These are phyloP conservation scores for Babesia divergens DNA, from an alignment of 169 alveolate genomes.

Conservation along the genomic window DNA sequence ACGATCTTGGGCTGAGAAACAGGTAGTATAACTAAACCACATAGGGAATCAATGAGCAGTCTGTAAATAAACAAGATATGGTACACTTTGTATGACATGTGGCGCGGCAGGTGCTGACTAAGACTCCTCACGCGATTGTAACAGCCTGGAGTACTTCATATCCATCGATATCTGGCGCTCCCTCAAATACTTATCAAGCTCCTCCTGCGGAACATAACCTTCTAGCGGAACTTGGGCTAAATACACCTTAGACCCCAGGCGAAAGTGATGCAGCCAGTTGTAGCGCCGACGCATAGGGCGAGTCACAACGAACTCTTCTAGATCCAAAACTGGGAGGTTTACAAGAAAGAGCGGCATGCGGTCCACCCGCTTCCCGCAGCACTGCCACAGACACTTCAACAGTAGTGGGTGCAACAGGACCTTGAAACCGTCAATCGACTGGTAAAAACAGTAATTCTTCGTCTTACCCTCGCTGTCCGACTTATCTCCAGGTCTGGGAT, in stretches of 20 bases:
- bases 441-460: conserved; percentile 30
- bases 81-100: no score
- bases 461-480: conserved; percentile 1
- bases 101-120: neutral
- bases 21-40: no score
- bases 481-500: neutral
- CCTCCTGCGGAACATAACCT: conserved; percentile 2
- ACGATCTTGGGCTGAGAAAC: no score
- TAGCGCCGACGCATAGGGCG: conserved; percentile 22
- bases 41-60: no score
- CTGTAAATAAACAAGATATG: no score
- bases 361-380: conserved; percentile 18
- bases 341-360: conserved; percentile 15
- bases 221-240: conserved; percentile 36
- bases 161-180: conserved; percentile 18
- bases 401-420: conserved; percentile 22
- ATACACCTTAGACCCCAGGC: conserved; percentile 31
- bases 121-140: conserved; percentile 3
- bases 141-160: conserved; percentile 11
- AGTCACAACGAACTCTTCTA: conserved; percentile 24
- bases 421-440: conserved; percentile 30
- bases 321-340: conserved; percentile 21
- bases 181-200: neutral
- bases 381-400: conserved; percentile 32
- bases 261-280: conserved; percentile 32